Base-by-base conservation (phyloP, 352 stramenopile genomes). In the Pythium chondricola region DNA sequence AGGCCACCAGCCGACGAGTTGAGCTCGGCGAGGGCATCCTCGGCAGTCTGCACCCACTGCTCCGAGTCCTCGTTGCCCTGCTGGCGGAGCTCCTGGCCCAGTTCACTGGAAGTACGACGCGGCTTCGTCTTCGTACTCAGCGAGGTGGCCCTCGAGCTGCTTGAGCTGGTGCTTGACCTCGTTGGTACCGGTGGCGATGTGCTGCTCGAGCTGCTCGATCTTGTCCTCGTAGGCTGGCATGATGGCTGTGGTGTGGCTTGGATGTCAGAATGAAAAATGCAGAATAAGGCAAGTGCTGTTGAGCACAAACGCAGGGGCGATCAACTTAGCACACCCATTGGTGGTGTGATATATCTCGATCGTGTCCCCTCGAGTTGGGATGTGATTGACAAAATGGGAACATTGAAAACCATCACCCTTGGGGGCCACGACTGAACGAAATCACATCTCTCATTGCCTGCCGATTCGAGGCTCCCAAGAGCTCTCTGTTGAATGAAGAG, bases 131-230 rank as follows among this genome's bases (percentile, higher is more conserved):
- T 88, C 77, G 48, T 85, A 88, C 46, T 83, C 54, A 4, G 21
- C 17, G 40, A 69, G 25, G 42, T 63, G 57, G 35, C 43, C 47
- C 52, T 58, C 48, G 30, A 69, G 43, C 53, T 61, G 70, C 24
- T 55, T 65, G 35, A 84, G 58, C 44, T 88, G 83, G 49, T 69
- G 71, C 65, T 85, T 84, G 58, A 73, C 82, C 60, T 83, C 71
- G 39, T 83, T 61, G 8, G 72, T 60, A 45, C 75, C 71, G 48
- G 79, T 67, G 31, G 75, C 54, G 48, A 86, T 79, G 58, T 82
- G 71, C 49, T 72, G 52, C 56, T 84, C 67, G 22, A 86, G 61
- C 58, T 82, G 77, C 44, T 75, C 61, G 20, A 85, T 48, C 30
- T 80, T 58, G 45, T 56, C 38, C 26, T 47, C 20, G 29, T 37